phyloP scores from a whole-genome alignment of 176 grass and related monocot species.

The Alloteropsis semialata region DNA sequence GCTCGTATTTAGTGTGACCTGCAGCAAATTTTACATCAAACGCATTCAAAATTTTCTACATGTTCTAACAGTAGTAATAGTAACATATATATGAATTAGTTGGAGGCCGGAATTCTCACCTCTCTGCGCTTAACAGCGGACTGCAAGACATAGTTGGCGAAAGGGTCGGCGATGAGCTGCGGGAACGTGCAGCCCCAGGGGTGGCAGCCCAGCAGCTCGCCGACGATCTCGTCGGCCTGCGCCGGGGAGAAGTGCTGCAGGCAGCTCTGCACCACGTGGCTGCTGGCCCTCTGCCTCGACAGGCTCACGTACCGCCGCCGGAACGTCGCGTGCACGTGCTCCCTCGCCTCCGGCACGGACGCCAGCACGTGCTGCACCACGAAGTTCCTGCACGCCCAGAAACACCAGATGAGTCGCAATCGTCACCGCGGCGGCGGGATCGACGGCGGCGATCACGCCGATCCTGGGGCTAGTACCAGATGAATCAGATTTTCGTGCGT shows the following conservation, averaged over 20 bases:
- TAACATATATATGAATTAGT: too few species aligned
- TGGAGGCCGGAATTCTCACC: not conserved
- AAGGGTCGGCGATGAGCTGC: constrained; percentile 23
- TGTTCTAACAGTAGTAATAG: too few species aligned
- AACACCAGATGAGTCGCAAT: too few species aligned
- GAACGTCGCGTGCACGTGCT: not conserved
- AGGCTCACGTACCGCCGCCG: constrained; percentile 10
- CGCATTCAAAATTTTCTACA: too few species aligned
- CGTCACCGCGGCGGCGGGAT: too few species aligned
- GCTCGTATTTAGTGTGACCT: too few species aligned
- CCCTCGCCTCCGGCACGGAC: not conserved
- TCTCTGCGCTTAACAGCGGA: not conserved
- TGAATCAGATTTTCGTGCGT: too few species aligned
- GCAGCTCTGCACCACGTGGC: constrained; percentile 32
- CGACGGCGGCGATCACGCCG: not conserved
- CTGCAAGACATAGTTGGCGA: constrained; percentile 27
- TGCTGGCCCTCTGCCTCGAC: constrained; percentile 25
- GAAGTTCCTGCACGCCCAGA: constrained; percentile 16
- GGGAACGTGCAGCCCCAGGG: not conserved
- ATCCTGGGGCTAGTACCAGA: too few species aligned
- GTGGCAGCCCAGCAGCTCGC: not conserved
- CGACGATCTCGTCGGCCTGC: not conserved
- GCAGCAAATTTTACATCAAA: too few species aligned
- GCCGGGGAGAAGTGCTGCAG: not conserved
- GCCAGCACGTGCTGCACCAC: constrained; percentile 19